Base-by-base conservation (phyloP, 2,329 filamentous ascomycete species). In the Neonectria coccinea region DNA sequence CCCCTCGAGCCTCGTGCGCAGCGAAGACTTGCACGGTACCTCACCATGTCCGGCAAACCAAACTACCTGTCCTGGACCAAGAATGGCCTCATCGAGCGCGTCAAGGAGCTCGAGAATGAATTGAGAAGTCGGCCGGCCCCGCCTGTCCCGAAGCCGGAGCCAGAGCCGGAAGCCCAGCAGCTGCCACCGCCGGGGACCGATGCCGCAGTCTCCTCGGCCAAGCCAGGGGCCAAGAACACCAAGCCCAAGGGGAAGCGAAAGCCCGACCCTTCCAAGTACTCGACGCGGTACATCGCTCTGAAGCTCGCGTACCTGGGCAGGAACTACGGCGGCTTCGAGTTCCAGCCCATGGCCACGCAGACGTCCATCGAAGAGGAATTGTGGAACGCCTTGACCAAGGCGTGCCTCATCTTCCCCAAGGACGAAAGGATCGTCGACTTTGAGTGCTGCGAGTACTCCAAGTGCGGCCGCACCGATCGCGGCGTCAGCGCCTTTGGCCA, bases 401-500 rank as follows among this genome's bases (percentile, higher is more conserved):
- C 92, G 5, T 88, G 91, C 57, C 83, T 99, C 66, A 97, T 99
- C 64, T 91, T 91, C 66, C 92, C 93, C 16, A 81, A 86, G 63
- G 83, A 84, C 70, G 84, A 84, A 18, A 84, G 88, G 10, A 80
- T 86, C 57, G 83, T 97, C 27, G 91, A 92, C 78, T 97, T 93
- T 86, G 89, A 92, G 36, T 90, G 90, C 8, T 94, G 89, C 78
- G 92, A 97, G 66, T 99, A 98, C 79, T 94, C 92, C 39, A 99
- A 99, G 79, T 97, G 95, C 75, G 96, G 96, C 2, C 86, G 96
- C 67, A 99, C 96, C 18, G 96, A 99, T 77, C 86, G 89, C 58
- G 96, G 96, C 12, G 96, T 99, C 39, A 97, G 94, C 79, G 94
- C 96, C 3, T 99, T 99, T 81, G 96, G 96, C 0, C 96, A 99